Conservation (phyloP, 139 green algal genomes). For the Haematococcus lacustris region DNA sequence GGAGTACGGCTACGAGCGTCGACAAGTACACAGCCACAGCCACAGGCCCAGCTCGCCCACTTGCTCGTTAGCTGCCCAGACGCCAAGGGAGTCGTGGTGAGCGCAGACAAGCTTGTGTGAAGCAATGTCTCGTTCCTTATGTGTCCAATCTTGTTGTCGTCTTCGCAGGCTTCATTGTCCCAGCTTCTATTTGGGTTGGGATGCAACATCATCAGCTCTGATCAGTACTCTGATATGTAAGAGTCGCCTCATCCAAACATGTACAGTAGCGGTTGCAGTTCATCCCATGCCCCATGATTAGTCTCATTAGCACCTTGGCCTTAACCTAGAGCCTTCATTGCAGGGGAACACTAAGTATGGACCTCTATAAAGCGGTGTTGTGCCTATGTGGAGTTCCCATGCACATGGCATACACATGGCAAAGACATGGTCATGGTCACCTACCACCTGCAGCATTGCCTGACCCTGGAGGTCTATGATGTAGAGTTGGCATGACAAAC, state of each 20-base stretch:
- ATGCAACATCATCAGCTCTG: constrained; percentile 7
- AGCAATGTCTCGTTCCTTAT: no score
- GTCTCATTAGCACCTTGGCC: not conserved
- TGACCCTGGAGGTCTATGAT: no score
- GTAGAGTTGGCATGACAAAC: no score
- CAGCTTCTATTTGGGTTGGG: constrained; percentile 19
- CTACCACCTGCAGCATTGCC: no score
- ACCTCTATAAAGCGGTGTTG: not conserved
- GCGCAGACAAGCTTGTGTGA: no score
- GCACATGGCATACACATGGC: not conserved
- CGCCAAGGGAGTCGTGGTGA: constrained; percentile 60
- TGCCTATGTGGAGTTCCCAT: not conserved
- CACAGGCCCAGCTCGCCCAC: constrained; percentile 11
- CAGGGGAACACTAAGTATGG: not conserved
- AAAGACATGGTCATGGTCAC: no score
- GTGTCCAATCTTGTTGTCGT: no score
- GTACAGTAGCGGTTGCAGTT: no score
- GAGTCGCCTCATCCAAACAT: no score
- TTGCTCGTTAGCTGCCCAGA: constrained; percentile 50
- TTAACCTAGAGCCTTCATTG: not conserved
- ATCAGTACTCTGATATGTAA: constrained; percentile 46
- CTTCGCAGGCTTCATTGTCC: constrained; percentile 33
- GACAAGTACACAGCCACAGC: no score
- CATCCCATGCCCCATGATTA: not conserved
- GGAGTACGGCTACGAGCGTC: no score